Base-by-base conservation (phyloP, 768 basidiomycete genomes). In the Cystofilobasidium ferigula region DNA sequence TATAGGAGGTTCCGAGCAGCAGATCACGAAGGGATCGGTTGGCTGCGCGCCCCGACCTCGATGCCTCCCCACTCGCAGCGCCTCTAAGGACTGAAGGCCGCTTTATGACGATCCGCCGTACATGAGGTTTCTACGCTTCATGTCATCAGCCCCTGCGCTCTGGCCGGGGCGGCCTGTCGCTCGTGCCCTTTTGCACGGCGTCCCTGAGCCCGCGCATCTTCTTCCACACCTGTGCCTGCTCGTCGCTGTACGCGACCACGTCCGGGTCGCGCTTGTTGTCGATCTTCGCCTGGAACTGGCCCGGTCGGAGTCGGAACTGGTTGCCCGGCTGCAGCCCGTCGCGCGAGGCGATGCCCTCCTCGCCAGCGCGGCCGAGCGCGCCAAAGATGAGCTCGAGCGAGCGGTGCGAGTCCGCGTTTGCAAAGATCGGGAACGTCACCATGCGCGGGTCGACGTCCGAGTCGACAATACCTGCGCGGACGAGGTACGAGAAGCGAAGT, bases 371-470 rank as follows among this genome's bases (percentile, higher is more conserved):
- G 70, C 90, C 89, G 65, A 99, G 78, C 12, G 95, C 83, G 14
- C 94, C 94, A 0, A 86, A 84, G 64, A 99, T 82, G 47, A 99
- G 79, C 72, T 98, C 94, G 51, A 90, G 89, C 20, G 92, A 87
- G 54, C 92, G 83, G 13, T 86, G 82, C 73, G 84, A 90, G 74
- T 67, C 95, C 77, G 94, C 90, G 76, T 98, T 99, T n/a, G 89
- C 92, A 0, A 92, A 93, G 73, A 99, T 97, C 48, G 95, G 87
- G 76, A 95, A 98, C 82, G 97, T 95, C 69, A 99, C 93, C 43
- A 91, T 81, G 30, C 95, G 85, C 7, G 95, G 95, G 77, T 99
- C 95, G 48, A 85, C 87, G 74, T 99, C 91, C 26, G 92, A 89
- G 77, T 99, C 95, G 62, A 93, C 84, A 67, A 98, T 85, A 38